Evolutionary conservation across 495 filamentous ascomycete genomes (phyloP).

Genomic region (Aspergillus asperescens): DNA sequence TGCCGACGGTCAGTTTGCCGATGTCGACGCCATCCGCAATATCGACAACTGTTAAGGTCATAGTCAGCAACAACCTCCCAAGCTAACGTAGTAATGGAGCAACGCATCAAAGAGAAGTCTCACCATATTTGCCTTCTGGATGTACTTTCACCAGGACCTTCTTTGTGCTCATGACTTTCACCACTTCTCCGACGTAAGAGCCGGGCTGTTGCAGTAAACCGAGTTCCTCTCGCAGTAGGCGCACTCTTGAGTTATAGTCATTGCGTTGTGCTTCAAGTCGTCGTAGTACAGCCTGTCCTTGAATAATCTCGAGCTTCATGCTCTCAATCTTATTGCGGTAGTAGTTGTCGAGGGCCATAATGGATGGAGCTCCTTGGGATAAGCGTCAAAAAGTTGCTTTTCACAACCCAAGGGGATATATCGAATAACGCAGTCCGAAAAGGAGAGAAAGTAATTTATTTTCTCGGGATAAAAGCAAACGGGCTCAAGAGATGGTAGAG

Average conservation of each 20-base stretch:
- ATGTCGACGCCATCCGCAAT: conserved; percentile 93
- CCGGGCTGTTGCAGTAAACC: conserved; percentile 95
- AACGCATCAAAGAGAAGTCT: conserved; percentile 19
- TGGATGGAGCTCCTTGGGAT: conserved; percentile 25
- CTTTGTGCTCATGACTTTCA: conserved; percentile 99
- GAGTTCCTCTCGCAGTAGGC: conserved; percentile 90
- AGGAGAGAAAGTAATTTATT: neutral
- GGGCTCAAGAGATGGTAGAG: neutral
- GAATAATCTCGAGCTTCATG: conserved; percentile 99
- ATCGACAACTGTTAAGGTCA: conserved; percentile 70
- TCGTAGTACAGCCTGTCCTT: conserved; percentile 91
- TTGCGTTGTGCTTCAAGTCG: conserved; percentile 97
- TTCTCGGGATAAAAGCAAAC: neutral
- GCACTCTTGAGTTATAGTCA: conserved; percentile 98
- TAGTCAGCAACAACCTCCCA: conserved; percentile 2
- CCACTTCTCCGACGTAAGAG: conserved; percentile 97
- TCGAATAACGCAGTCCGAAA: neutral
- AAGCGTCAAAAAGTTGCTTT: neutral
- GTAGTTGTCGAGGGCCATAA: conserved; percentile 97
- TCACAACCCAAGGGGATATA: neutral
- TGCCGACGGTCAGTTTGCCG: conserved; percentile 90
- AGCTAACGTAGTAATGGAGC: conserved; percentile 12
- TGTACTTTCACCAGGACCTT: conserved; percentile 99
- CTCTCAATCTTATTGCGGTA: conserved; percentile 99
- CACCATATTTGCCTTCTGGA: conserved; percentile 99